These are phyloP conservation scores for Saitozyma podzolica DNA, from an alignment of 768 basidiomycete species.

Conservation along the genomic window DNA sequence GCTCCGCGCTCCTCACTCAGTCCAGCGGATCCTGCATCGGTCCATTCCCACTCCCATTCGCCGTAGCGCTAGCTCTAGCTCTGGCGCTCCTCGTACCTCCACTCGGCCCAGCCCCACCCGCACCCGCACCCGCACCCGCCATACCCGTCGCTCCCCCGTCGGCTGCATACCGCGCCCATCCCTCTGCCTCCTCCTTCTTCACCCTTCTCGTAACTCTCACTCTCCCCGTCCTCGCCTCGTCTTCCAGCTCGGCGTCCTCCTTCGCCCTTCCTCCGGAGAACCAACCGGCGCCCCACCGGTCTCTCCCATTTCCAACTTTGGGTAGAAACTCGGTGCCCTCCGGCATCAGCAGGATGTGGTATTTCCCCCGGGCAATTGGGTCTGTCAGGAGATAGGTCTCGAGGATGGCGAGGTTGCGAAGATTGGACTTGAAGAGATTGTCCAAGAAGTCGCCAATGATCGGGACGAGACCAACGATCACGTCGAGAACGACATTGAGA, in stretches of 20 bases:
- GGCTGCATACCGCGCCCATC: constrained; percentile 3
- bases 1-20: no score
- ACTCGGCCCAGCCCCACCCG: constrained; percentile 5
- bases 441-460: constrained; percentile 51
- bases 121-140: neutral
- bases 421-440: constrained; percentile 52
- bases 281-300: constrained; percentile 25
- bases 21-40: no score
- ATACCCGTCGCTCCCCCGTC: neutral
- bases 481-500: constrained; percentile 45
- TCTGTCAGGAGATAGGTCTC: constrained; percentile 44
- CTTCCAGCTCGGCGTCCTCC: constrained; percentile 28
- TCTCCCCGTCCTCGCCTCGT: constrained; percentile 26
- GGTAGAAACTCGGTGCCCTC: constrained; percentile 40
- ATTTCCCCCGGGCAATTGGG: constrained; percentile 18
- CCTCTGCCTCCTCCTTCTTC: constrained; percentile 37
- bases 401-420: constrained; percentile 42
- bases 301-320: constrained; percentile 5
- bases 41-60: no score
- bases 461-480: constrained; percentile 48
- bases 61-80: neutral
- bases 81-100: constrained; percentile 9
- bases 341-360: constrained; percentile 52
- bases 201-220: constrained; percentile 44
- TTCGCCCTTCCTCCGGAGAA: constrained; percentile 18